Base-by-base conservation (phyloP, 345 rosid genomes). In the Eucalyptus curtisii region DNA sequence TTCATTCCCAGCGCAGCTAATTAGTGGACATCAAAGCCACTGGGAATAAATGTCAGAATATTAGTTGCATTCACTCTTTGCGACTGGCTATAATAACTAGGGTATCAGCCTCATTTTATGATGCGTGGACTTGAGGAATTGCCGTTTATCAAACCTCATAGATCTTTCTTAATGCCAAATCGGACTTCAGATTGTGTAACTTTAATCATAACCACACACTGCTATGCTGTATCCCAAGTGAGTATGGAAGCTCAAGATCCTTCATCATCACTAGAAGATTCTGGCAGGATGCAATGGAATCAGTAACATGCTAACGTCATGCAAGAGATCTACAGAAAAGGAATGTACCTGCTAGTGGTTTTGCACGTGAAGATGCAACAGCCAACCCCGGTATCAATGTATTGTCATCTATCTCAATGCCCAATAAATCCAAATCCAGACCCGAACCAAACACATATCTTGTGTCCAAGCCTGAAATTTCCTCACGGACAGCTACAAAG, bases 331-430 rank as follows among this genome's bases (percentile, higher is more conserved):
- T 6, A 50, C 42, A 14, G 20, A 49, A 64, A 91, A 87, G 59
- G 85, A 81, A 82, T 82, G 86, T 31, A 96, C 99, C 99, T 92
- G 98, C 99, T 52, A 97, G 91, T 57, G 98, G 98, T 92, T 95
- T 92, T 55, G 99, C 99, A 48, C 98, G 95, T 45, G 98, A 95
- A 88, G 99, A 91, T 89, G 99, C 96, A 89, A 97, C 99, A 42
- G 99, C 93, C 85, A 97, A 95, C 89, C 99, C 99, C 10, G 99
- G 99, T 90, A 97, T 95, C 92, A 95, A 87, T 33, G 98, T 94
- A 85, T 92, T 91, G 12, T 96, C 97, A 88, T 92, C 94, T 3
- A 98, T 92, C 91, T 96, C 98, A 89, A 96, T 93, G 86, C 99
- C 99, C 88, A 98, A 89, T 31, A 98, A 92, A 93, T 98, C 99